Percentiles rank a stretch among this genome's conserved stretches.
phyloP scores from a whole-genome alignment of 139 green algal genomes.

The Microglena sp. region DNA sequence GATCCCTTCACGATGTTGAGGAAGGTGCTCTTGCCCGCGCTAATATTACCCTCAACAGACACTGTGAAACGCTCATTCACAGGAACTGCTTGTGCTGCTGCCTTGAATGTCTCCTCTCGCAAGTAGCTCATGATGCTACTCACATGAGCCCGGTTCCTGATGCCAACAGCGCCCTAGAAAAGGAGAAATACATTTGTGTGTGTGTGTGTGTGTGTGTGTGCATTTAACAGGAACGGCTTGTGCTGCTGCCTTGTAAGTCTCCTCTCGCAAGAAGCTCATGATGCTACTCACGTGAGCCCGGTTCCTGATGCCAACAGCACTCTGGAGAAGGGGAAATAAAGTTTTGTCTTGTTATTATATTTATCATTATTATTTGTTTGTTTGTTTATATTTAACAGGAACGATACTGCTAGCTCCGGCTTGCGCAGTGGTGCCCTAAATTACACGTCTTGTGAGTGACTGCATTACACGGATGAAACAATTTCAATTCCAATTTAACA shows the following conservation, averaged over 20 bases:
- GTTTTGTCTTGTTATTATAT: no score
- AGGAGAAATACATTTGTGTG: background rate
- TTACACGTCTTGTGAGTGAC: constrained; percentile 87
- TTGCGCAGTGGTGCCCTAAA: no score
- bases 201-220: background rate
- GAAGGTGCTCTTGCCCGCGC: constrained; percentile 90
- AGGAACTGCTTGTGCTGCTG: background rate
- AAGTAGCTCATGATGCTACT: background rate
- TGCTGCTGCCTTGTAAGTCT: background rate
- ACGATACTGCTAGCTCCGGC: no score
- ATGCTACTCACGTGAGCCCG: constrained; percentile 15
- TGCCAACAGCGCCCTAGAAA: background rate
- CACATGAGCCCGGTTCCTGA: background rate
- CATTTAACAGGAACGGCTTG: background rate
- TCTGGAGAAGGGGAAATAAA: no score
- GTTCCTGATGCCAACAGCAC: background rate
- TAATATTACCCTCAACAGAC: constrained; percentile 95
- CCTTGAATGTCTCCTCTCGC: background rate
- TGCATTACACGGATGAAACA: constrained; percentile 96
- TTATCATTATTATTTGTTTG: no score
- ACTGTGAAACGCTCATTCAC: constrained; percentile 57
- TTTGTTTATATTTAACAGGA: no score
- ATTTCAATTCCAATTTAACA: constrained; percentile 44
- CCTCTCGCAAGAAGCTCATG: constrained; percentile 19
- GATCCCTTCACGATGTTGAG: constrained; percentile 34